A percentile compares a stretch with the other conserved stretches of the same genome.
phyloP scores from a whole-genome alignment of 345 rosid species.

The Abelmoschus esculentus region DNA sequence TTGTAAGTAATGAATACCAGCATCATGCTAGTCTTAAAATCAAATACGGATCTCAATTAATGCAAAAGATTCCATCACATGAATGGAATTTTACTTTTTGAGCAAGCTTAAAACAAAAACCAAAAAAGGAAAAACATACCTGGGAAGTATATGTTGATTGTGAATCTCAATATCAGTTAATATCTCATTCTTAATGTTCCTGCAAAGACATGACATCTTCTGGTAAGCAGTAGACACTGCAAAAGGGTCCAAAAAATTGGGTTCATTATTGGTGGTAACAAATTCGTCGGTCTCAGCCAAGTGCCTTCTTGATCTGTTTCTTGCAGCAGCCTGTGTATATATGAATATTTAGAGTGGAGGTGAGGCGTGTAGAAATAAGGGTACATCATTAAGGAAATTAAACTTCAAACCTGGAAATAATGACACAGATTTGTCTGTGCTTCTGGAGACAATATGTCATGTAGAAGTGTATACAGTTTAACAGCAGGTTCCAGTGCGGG shows the following conservation, averaged over 20 bases:
- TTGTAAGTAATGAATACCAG: too few species aligned
- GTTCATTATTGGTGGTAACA: conserved; percentile 51
- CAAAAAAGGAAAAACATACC: conserved; percentile 33
- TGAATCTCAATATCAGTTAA: conserved; percentile 86
- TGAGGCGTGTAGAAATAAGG: conserved; percentile 5
- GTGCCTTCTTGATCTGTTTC: conserved; percentile 78
- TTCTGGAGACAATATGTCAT: conserved; percentile 86
- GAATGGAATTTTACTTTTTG: neutral
- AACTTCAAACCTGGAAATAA: conserved; percentile 77
- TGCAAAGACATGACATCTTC: conserved; percentile 51
- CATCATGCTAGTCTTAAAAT: neutral
- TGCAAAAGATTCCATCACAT: neutral
- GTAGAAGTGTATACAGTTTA: conserved; percentile 79
- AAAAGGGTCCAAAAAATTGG: conserved; percentile 49
- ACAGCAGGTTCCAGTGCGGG: conserved; percentile 87
- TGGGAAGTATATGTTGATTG: conserved; percentile 79
- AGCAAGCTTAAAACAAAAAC: conserved; percentile 5
- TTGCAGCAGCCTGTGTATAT: conserved; percentile 65
- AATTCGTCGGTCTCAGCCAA: conserved; percentile 90
- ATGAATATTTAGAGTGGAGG: conserved; percentile 5
- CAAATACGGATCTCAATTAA: neutral
- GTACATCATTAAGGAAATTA: conserved; percentile 6
- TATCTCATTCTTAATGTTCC: conserved; percentile 75
- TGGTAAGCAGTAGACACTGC: conserved; percentile 81
- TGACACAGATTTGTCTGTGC: conserved; percentile 76